These are phyloP conservation scores for Neoscytalidium dimidiatum DNA, from an alignment of 2,329 filamentous ascomycete genomes.

Conservation along the genomic window DNA sequence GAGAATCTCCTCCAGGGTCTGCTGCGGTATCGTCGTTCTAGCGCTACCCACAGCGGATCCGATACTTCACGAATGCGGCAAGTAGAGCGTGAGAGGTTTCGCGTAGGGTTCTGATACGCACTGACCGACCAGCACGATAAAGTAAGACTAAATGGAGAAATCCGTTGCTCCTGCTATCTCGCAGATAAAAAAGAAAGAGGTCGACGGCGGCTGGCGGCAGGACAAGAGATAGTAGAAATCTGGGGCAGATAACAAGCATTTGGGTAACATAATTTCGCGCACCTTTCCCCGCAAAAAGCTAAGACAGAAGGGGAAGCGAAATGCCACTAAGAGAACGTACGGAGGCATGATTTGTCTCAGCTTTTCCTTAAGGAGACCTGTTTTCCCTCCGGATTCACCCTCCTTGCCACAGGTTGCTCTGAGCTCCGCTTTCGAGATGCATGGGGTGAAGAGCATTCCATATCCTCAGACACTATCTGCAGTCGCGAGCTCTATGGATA, in stretches of 20 bases:
- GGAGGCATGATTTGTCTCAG: background rate
- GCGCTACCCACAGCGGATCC: background rate
- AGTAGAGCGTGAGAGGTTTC: background rate
- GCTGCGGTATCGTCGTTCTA: background rate
- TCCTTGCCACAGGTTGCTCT: background rate
- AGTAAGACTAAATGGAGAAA: background rate
- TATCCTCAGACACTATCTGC: background rate
- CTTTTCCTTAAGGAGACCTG: background rate
- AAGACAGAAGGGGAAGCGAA: background rate
- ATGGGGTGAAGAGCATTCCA: background rate
- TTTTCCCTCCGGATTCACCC: background rate
- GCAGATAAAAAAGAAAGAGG: background rate
- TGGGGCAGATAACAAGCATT: background rate
- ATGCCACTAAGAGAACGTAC: background rate
- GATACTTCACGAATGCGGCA: background rate
- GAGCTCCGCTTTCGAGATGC: background rate
- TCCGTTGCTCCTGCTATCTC: background rate
- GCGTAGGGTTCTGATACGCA: background rate
- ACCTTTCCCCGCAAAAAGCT: background rate
- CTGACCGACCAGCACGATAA: constrained; percentile 2
- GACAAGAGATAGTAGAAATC: background rate
- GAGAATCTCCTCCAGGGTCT: background rate
- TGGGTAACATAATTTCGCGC: background rate
- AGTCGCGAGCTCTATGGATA: background rate
- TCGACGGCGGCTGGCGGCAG: background rate